Base-by-base conservation (phyloP, 495 filamentous ascomycete species). In the Achaetomiella virescens region DNA sequence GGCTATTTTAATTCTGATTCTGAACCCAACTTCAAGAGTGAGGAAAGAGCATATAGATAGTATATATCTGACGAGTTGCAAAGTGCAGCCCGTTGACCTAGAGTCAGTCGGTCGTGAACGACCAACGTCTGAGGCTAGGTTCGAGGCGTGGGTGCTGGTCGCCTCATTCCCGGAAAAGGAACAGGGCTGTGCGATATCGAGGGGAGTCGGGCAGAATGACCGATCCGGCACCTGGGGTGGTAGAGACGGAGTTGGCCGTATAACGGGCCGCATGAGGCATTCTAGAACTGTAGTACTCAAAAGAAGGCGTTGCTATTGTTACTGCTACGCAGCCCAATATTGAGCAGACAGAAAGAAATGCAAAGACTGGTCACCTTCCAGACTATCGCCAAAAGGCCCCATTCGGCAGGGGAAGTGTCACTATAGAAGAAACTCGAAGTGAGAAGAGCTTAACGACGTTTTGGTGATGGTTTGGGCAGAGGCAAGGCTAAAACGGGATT, bases 231-330 rank as follows among this genome's bases (percentile, higher is more conserved):
- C 24, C 3, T 25, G 54, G 18, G 21, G 35, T 15, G 22, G 27
- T 22, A 25, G n/a, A 44, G 27, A 38, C 35, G 33, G 25, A 41
- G 25, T 45, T 25, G 54, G 54, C 37, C 54, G 54, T 47, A 57
- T 38, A 46, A 29, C 20, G 20, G 54, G 54, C 54, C 54, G 47
- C 54, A 57, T 47, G 46, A 54, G 52, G 52, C 52, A 29, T 46
- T 40, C 42, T 47, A 22, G 41, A 18, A 7, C 18, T 45, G 27
- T 40, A 20, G 25, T 27, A 22, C 6, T n/a, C 6, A 27, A 21
- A 29, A 17, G 2, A n/a, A 31, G 36, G 49, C 37, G 4, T 9
- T 31, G 27, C 9, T 9, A 9, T 31, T 31, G 9, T 12, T n/a
- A n/a, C n/a, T 40, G 37, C 17, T 40, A 12, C 12, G 37, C 37